These are phyloP conservation scores for Boletus sp. DNA, from an alignment of 768 basidiomycete genomes.

Conservation along the genomic window DNA sequence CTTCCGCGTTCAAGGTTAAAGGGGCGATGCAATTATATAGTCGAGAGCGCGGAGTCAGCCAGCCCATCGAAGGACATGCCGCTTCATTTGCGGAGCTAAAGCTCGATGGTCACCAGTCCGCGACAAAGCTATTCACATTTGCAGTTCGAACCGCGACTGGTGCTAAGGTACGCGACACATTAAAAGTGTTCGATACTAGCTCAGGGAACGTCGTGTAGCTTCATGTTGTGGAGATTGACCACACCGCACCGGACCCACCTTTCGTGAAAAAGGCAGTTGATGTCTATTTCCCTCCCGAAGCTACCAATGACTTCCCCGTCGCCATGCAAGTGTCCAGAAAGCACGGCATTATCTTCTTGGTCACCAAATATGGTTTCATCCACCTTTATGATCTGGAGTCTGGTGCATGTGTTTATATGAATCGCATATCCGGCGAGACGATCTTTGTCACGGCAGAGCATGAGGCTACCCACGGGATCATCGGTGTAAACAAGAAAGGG, in stretches of 20 bases:
- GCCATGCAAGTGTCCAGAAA: conserved; percentile 99
- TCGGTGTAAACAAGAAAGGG: conserved; percentile 99
- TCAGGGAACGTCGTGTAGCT: conserved; percentile 52
- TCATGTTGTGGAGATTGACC: conserved; percentile 98
- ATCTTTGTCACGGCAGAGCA: conserved; percentile 99
- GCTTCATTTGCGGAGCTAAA: conserved; percentile 93
- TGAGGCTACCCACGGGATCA: conserved; percentile 91
- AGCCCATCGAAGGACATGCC: conserved; percentile 98
- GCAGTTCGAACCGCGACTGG: conserved; percentile 95
- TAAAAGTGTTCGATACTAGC: not conserved
- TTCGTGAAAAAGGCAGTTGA: conserved; percentile 98
- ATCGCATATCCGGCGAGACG: conserved; percentile 98
- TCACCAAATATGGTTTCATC: conserved; percentile 99
- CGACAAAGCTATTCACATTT: conserved; percentile 93
- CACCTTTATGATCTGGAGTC: conserved; percentile 98
- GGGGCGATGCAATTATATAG: conserved; percentile 98
- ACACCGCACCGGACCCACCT: conserved; percentile 85
- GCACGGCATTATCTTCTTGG: conserved; percentile 95
- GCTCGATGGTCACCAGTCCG: conserved; percentile 80
- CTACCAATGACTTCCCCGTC: conserved; percentile 97
- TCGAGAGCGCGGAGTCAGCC: conserved; percentile 87
- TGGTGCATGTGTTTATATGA: conserved; percentile 99
- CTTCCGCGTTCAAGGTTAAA: conserved; percentile 97
- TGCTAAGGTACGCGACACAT: conserved; percentile 72
- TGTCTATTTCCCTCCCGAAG: conserved; percentile 98